Evolutionary conservation across 306 rosid species (phyloP), one percentile per base, ranked within the genome.

Genomic region (Dryas drummondii): DNA sequence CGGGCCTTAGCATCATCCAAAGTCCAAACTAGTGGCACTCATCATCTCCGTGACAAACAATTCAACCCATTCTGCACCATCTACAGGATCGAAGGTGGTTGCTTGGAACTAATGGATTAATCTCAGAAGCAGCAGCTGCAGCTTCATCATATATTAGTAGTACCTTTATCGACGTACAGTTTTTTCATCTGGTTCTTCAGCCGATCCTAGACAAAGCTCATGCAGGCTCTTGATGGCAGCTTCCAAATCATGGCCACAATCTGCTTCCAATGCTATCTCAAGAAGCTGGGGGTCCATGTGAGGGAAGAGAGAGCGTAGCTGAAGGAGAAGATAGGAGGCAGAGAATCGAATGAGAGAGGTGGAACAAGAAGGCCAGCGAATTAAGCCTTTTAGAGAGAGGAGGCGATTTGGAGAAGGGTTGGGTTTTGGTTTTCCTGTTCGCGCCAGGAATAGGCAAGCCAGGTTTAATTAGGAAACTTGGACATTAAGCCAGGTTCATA

Each of bases 11-110:
- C 96, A 91, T 91, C 96, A 53, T 90, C 97, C 37, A 32, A 32
- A 32, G 37, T 32, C 3, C 80, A 92, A 76, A 76, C 86, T 90
- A 46, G 82, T 84, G 67, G 97, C 97, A 70, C 76, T 76, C 89
- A 75, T 83, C 90, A 94, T 88, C 80, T 94, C 97, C 78, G 83
- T 84, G 27, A 94, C 97, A 79, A 94, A 90, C 81, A 88, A 86
- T 58, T 91, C 94, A 49, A 92, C 89, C 98, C 98, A 91, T 81
- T 90, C 96, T 2, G 88, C 86, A 74, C 98, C 97, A 78, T 91
- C 90, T 15, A 57, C 83, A 78, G 91, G 91, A n/a, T n/a, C n/a
- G n/a, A 70, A 90, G 90, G 73, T 32, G 3, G 37, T 84, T 86
- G 67, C 76, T 81, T 47, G 82, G 57, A 76, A 82, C 79, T 15